phyloP scores from a whole-genome alignment of 805 yeast genomes.

The Sugiyamaella boreocaroliniensis region DNA sequence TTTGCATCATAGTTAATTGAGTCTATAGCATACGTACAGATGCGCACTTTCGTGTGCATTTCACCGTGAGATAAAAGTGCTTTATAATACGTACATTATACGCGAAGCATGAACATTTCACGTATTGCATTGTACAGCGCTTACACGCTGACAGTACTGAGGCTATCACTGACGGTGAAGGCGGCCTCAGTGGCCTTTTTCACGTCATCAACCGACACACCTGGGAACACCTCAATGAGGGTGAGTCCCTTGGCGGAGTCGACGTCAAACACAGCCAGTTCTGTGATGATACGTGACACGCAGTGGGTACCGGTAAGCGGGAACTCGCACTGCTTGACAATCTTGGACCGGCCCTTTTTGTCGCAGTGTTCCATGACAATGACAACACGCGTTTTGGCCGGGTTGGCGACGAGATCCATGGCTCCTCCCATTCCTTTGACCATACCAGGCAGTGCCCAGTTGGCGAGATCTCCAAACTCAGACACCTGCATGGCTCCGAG shows the following conservation, averaged over 20 bases:
- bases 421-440: conserved; percentile 47
- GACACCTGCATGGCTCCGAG: conserved; percentile 42
- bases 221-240: conserved; percentile 34
- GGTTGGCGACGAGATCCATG: conserved; percentile 42
- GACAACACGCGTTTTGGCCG: conserved; percentile 35
- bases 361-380: conserved; percentile 41
- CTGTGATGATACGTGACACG: conserved; percentile 39
- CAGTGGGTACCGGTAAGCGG: conserved; percentile 40
- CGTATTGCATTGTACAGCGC: background rate
- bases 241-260: conserved; percentile 32
- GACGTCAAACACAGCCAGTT: conserved; percentile 39
- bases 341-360: conserved; percentile 40
- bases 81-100: too few species aligned
- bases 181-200: conserved; percentile 32
- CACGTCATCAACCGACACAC: conserved; percentile 31
- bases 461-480: conserved; percentile 38
- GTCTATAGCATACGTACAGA: background rate
- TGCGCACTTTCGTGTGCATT: background rate
- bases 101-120: background rate
- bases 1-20: background rate
- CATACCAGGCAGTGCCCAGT: conserved; percentile 42
- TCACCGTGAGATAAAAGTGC: too few species aligned
- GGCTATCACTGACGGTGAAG: conserved; percentile 26
- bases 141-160: conserved; percentile 7
- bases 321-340: conserved; percentile 35